These are phyloP conservation scores for Anisodus acutangulus DNA, from an alignment of 257 asterid species.

Conservation along the genomic window DNA sequence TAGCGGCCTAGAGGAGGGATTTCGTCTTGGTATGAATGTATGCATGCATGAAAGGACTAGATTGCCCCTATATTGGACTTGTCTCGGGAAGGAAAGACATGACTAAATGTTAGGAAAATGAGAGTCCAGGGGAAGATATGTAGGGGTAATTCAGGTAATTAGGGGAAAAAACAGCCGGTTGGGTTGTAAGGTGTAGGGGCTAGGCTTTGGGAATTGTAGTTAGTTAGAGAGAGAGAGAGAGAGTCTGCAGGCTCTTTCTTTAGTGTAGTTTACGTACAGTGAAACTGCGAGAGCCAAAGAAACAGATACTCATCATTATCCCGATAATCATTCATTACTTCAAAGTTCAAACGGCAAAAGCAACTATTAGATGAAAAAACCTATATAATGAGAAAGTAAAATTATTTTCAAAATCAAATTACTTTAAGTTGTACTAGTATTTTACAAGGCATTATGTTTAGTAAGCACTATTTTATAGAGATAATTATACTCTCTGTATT, in stretches of 20 bases:
- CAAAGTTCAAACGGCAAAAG: background rate
- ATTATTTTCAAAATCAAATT: background rate
- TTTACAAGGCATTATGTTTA: no score
- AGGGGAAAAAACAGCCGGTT: constrained; percentile 57
- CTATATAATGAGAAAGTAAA: background rate
- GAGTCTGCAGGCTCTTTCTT: constrained; percentile 31
- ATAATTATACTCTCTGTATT: no score
- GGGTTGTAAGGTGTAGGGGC: constrained; percentile 64
- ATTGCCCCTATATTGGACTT: constrained; percentile 52
- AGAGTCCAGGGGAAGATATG: constrained; percentile 16
- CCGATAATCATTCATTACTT: background rate
- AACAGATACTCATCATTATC: background rate
- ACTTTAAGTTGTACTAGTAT: background rate
- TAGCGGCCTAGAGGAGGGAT: constrained; percentile 60
- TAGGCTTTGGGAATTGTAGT: constrained; percentile 80
- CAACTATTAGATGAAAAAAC: no score
- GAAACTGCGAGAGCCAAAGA: background rate
- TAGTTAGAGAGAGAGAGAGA: constrained; percentile 28
- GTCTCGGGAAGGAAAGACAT: constrained; percentile 72
- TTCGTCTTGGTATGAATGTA: constrained; percentile 29
- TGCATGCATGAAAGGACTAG: constrained; percentile 55
- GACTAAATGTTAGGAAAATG: constrained; percentile 30
- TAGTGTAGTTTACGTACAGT: background rate
- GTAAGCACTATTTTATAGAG: no score
- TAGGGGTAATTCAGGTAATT: constrained; percentile 58